These are phyloP conservation scores for Trypanosoma scelopori DNA, from an alignment of 208 protist species.

Conservation along the genomic window DNA sequence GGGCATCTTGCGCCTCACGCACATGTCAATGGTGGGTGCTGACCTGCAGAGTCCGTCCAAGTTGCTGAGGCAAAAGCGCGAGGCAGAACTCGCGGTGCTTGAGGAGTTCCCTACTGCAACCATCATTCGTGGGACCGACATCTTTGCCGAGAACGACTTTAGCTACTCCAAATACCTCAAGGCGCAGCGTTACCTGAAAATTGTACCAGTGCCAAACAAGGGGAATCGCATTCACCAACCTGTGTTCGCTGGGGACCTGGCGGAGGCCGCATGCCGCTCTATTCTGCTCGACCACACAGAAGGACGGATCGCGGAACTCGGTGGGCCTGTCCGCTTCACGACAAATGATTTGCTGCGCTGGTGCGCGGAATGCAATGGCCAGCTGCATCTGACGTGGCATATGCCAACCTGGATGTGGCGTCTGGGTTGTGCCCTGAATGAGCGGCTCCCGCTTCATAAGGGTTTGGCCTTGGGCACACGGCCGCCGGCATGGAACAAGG, in stretches of 20 bases:
- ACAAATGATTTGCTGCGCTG: slow-evolving; percentile 88
- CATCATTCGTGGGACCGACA: slow-evolving; percentile 86
- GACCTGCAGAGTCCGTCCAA: slow-evolving; percentile 86
- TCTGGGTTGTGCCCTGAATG: slow-evolving; percentile 69
- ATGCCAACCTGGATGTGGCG: slow-evolving; percentile 75
- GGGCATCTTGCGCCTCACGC: slow-evolving; percentile 80
- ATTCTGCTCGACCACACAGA: slow-evolving; percentile 88
- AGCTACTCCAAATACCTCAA: slow-evolving; percentile 89
- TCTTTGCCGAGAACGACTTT: slow-evolving; percentile 88
- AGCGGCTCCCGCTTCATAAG: slow-evolving; percentile 75
- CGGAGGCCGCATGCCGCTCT: slow-evolving; percentile 78
- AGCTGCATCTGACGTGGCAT: slow-evolving; percentile 62
- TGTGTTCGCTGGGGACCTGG: slow-evolving; percentile 87
- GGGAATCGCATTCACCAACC: slow-evolving; percentile 88
- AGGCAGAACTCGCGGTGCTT: slow-evolving; percentile 84
- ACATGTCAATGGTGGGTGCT: slow-evolving; percentile 90
- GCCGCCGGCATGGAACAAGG: slow-evolving; percentile 79
- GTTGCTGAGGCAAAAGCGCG: slow-evolving; percentile 84
- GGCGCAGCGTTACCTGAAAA: slow-evolving; percentile 82
- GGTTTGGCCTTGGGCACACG: slow-evolving; percentile 71
- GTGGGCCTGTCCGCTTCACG: slow-evolving; percentile 87
- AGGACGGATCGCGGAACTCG: slow-evolving; percentile 90
- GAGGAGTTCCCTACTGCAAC: slow-evolving; percentile 91
- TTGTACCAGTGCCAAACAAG: slow-evolving; percentile 82
- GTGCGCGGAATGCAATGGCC: slow-evolving; percentile 83